Conservation (phyloP, 2,329 filamentous ascomycete genomes). For the Zymoseptoria pseudotritici region DNA sequence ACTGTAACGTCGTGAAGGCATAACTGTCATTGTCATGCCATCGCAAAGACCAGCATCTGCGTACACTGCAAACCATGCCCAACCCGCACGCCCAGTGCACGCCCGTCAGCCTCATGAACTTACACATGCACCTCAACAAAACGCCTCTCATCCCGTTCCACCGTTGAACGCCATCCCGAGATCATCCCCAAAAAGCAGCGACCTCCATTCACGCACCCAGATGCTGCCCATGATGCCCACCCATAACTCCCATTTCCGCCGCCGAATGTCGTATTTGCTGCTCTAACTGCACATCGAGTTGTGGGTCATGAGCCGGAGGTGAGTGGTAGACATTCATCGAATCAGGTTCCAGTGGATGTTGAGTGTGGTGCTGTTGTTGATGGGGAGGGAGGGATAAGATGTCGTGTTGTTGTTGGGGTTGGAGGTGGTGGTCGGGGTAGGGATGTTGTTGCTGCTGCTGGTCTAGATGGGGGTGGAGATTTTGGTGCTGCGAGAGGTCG, state of each 20-base stretch:
- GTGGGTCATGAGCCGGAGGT: neutral
- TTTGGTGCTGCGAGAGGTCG: neutral
- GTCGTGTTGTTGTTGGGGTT: neutral
- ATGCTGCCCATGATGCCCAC: neutral
- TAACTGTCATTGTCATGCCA: neutral
- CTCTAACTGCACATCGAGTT: conserved; percentile 9
- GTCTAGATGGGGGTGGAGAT: no score
- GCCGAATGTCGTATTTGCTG: conserved; percentile 5
- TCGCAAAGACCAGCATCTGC: no score
- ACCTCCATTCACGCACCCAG: neutral
- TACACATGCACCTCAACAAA: neutral
- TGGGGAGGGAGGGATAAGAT: neutral
- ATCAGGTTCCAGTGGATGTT: neutral
- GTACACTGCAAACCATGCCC: no score
- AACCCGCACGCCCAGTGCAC: no score
- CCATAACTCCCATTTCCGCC: neutral
- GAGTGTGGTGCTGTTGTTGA: neutral
- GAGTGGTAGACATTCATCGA: neutral
- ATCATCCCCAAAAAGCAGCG: neutral
- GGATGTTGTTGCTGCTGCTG: conserved; percentile 4
- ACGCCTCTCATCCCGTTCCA: neutral
- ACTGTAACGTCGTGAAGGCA: neutral
- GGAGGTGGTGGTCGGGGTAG: neutral
- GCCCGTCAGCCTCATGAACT: no score
- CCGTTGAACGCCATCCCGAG: neutral